Percentiles rank a stretch among this genome's conserved stretches.
Evolutionary conservation across 2,329 filamentous ascomycete genomes (phyloP).

Genomic region (Blastomyces gilchristii): DNA sequence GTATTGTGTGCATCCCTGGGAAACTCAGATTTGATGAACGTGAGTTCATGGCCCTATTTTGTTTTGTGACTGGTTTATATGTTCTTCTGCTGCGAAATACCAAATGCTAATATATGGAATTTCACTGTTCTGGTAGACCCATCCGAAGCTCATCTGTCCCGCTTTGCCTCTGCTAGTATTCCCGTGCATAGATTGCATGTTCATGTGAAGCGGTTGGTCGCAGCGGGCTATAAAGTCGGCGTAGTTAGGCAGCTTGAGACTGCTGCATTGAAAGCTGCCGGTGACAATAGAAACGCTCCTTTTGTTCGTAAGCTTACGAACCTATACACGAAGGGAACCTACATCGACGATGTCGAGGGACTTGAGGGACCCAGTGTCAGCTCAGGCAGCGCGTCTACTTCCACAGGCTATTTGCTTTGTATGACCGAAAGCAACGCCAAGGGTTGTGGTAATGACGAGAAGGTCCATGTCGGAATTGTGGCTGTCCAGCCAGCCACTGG

Average conservation of each 20-base stretch:
- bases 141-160: slow-evolving; percentile 82
- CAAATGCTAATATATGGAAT: slow-evolving; percentile 12
- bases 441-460: slow-evolving; percentile 77
- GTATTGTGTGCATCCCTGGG: slow-evolving; percentile 93
- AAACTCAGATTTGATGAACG: slow-evolving; percentile 90
- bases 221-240: slow-evolving; percentile 89
- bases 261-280: slow-evolving; percentile 86
- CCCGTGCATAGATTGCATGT: slow-evolving; percentile 85
- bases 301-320: slow-evolving; percentile 91
- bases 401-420: slow-evolving; percentile 82
- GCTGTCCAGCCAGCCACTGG: slow-evolving; percentile 93
- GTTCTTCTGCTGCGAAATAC: slow-evolving; percentile 11
- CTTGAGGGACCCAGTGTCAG: slow-evolving; percentile 60
- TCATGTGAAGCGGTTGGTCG: slow-evolving; percentile 84
- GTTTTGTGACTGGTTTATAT: background rate
- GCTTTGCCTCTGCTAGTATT: slow-evolving; percentile 92
- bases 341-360: slow-evolving; percentile 85
- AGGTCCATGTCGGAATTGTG: slow-evolving; percentile 80
- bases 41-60: slow-evolving; percentile 30
- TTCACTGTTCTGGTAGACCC: slow-evolving; percentile 43
- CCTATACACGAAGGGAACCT: slow-evolving; percentile 95
- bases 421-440: slow-evolving; percentile 78
- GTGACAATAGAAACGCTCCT: slow-evolving; percentile 85
- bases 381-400: slow-evolving; percentile 46
- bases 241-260: slow-evolving; percentile 93